Percentiles rank a stretch among this genome's conserved stretches.
Evolutionary conservation across 768 basidiomycete genomes (phyloP).

Genomic region (Dentipellis sp.): DNA sequence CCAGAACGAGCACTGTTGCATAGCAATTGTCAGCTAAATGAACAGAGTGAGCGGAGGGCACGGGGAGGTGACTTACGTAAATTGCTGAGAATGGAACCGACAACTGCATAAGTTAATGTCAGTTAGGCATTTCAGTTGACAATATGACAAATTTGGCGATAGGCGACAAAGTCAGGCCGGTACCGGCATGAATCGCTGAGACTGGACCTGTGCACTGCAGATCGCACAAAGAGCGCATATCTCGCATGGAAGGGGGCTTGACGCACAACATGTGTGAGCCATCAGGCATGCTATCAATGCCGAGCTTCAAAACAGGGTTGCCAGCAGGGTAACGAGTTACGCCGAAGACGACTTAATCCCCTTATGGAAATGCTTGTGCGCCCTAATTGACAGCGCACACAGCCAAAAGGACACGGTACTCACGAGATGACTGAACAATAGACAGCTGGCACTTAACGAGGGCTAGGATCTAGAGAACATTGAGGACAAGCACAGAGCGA

Average conservation of each 20-base stretch:
- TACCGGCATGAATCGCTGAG: no score
- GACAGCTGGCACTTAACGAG: slow-evolving; percentile 33
- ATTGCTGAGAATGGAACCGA: slow-evolving; percentile 40
- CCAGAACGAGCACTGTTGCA: slow-evolving; percentile 60
- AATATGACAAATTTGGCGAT: no score
- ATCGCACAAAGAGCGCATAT: no score
- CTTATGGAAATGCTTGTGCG: no score
- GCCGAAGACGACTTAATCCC: no score
- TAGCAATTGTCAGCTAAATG: slow-evolving; percentile 3
- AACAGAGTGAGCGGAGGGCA: background rate
- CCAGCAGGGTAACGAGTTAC: no score
- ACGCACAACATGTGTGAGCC: background rate
- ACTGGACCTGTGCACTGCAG: no score
- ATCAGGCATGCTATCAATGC: no score
- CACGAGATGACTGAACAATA: slow-evolving; percentile 37
- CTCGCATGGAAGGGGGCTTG: background rate
- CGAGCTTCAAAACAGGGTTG: no score
- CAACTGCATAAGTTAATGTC: slow-evolving; percentile 18
- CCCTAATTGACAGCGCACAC: background rate
- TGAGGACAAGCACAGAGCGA: slow-evolving; percentile 5
- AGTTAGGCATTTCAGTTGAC: no score
- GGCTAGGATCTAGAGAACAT: slow-evolving; percentile 32
- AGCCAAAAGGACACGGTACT: slow-evolving; percentile 7
- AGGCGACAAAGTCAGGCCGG: no score
- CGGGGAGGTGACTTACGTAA: slow-evolving; percentile 21